phyloP scores from a whole-genome alignment of 192 early-diverging fungal species.

The Rhizophagus clarus region DNA sequence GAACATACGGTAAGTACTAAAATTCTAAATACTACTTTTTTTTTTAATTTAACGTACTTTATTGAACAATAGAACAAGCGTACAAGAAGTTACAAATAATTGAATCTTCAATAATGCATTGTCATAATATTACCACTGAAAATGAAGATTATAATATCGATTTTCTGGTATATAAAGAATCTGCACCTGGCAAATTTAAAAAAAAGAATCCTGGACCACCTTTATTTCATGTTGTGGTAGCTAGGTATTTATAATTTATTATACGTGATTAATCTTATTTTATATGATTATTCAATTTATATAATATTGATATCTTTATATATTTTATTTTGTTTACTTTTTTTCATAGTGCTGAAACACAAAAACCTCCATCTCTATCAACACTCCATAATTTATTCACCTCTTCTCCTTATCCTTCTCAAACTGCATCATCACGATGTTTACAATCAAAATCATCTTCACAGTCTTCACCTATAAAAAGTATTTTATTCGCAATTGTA shows the following conservation, averaged over 20 bases:
- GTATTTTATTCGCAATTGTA: constrained; percentile 10
- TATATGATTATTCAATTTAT: neutral
- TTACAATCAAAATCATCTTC: neutral
- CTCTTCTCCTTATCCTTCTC: neutral
- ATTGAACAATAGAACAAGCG: constrained; percentile 35
- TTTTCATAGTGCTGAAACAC: constrained; percentile 1
- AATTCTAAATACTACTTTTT: neutral
- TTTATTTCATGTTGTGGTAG: neutral
- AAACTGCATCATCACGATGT: no score
- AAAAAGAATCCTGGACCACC: constrained; percentile 10
- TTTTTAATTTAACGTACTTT: neutral
- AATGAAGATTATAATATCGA: constrained; percentile 14
- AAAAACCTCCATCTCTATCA: neutral
- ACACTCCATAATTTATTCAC: neutral
- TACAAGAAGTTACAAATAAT: constrained; percentile 41
- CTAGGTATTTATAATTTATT: neutral
- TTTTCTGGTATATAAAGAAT: constrained; percentile 5
- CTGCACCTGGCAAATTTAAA: neutral
- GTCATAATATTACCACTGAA: neutral
- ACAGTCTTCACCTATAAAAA: neutral
- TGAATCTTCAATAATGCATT: constrained; percentile 14
- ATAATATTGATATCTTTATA: neutral
- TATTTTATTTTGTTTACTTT: no score
- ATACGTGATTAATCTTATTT: neutral
- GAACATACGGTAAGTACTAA: constrained; percentile 30